Evolutionary conservation across 2,329 filamentous ascomycete species (phyloP).

Genomic region (Claviceps arundinis): DNA sequence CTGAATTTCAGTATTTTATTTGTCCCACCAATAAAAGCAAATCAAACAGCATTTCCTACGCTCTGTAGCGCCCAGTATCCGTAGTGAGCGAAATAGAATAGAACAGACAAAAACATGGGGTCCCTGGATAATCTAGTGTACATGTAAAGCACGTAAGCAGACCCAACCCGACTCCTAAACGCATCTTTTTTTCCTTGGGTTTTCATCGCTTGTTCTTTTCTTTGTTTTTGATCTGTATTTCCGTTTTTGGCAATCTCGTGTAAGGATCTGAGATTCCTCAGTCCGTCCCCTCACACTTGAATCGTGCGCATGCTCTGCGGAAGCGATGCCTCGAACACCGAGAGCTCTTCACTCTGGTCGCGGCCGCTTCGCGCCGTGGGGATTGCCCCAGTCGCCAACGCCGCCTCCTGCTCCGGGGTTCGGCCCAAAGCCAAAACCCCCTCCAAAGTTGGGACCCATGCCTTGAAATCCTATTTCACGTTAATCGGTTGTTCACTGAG

Average conservation of each 20-base stretch:
- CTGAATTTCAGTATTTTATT: no score
- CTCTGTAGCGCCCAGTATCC: slow-evolving; percentile 4
- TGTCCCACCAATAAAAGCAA: no score
- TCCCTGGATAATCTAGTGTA: slow-evolving; percentile 1
- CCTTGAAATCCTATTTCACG: slow-evolving; percentile 46
- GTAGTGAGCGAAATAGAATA: neutral
- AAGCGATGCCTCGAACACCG: neutral
- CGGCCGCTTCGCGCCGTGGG: slow-evolving; percentile 67
- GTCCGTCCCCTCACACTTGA: no score
- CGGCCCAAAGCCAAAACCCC: slow-evolving; percentile 50
- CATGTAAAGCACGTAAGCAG: slow-evolving; percentile 3
- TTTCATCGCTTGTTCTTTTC: neutral
- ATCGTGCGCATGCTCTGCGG: no score
- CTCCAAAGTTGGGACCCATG: slow-evolving; percentile 58
- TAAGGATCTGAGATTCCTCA: no score
- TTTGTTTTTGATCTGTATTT: neutral
- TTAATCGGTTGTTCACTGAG: slow-evolving; percentile 10
- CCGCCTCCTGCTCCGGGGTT: slow-evolving; percentile 28
- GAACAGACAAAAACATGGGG: neutral
- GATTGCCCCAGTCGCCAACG: slow-evolving; percentile 57
- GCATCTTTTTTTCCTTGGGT: neutral
- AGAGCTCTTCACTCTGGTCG: slow-evolving; percentile 46
- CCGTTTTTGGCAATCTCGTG: neutral
- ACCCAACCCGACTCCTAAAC: neutral
- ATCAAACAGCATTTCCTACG: neutral